Base-by-base conservation (phyloP, 1,284 basidiomycete species). In the Cutaneotrichosporon cavernicola region DNA sequence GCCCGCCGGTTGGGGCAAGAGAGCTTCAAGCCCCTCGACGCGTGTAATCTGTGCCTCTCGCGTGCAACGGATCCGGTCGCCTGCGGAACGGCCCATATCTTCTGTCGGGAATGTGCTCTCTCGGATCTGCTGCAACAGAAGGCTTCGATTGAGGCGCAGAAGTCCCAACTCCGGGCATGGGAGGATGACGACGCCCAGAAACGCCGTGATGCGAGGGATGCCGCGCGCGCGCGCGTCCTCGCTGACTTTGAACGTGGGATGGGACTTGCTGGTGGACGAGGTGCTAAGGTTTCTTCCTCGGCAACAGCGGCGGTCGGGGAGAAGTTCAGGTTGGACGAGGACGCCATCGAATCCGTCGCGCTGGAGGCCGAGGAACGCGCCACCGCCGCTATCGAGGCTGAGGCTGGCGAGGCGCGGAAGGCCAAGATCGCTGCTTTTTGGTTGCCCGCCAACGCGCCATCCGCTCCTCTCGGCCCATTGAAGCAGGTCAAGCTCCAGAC, bases 371-470 rank as follows among this genome's bases (percentile, higher is more conserved):
- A 96, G 77, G 90, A 91, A 60, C 88, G 87, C 21, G 94, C 94
- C 0, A 80, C 93, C 57, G 85, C 84, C 34, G 82, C 87, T 70
- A 91, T 97, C 50, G 91, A 93, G 75, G 84, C 84, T 31, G 94
- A 97, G 77, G 90, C 92, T 74, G 69, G 67, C 0, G 91, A 92
- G 66, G 85, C 89, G 4, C 82, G 95, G 59, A 90, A 89, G 65
- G 85, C 87, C 63, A 96, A 96, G 77, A 84, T 97, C 8, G 92
- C 94, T 0, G 92, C 95, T 71, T 98, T 96, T 76, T 97, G 94
- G 94, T 83, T 97, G 52, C 93, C 90, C 21, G 91, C 87, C 0
- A 81, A 96, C 40, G 92, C 93, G 0, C 93, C 94, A 32, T 88
- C 88, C 0, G 87, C 86, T 10, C 76, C 76, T 30, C 69, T 90